Evolutionary conservation across 495 filamentous ascomycete genomes (phyloP).

Genomic region (Aspergillus saccharolyticus): DNA sequence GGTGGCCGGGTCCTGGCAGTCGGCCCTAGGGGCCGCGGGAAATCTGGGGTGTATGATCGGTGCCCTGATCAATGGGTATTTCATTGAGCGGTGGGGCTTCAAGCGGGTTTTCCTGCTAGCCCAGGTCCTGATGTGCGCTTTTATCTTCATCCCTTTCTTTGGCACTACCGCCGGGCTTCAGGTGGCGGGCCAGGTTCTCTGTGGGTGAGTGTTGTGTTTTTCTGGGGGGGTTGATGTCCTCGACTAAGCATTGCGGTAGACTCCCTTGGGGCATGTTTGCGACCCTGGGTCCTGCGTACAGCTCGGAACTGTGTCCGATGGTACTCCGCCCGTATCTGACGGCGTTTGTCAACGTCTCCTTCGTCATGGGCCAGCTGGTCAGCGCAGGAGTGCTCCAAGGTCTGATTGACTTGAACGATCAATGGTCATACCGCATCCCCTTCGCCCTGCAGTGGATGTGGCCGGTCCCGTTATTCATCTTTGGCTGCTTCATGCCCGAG

Average conservation of each 20-base stretch:
- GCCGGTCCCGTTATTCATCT: slow-evolving; percentile 53
- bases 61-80: slow-evolving; percentile 40
- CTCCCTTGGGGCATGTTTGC: neutral
- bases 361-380: slow-evolving; percentile 61
- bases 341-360: slow-evolving; percentile 60
- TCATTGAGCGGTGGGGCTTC: slow-evolving; percentile 41
- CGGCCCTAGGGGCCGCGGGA: slow-evolving; percentile 56
- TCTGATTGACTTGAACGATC: slow-evolving; percentile 29
- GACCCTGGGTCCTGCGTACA: neutral
- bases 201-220: slow-evolving; percentile 41
- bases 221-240: neutral
- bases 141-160: slow-evolving; percentile 63
- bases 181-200: slow-evolving; percentile 59
- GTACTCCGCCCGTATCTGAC: slow-evolving; percentile 53
- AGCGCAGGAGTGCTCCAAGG: slow-evolving; percentile 50
- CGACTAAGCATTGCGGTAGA: neutral
- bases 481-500: slow-evolving; percentile 55
- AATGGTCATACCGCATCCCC: slow-evolving; percentile 49
- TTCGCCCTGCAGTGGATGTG: slow-evolving; percentile 65
- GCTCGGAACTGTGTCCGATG: slow-evolving; percentile 53
- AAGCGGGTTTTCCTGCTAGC: slow-evolving; percentile 57
- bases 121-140: slow-evolving; percentile 45
- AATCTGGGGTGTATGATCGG: slow-evolving; percentile 26
- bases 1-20: slow-evolving; percentile 60
- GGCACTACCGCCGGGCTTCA: slow-evolving; percentile 54